A percentile compares a stretch with the other conserved stretches of the same genome.
phyloP scores from a whole-genome alignment of 805 yeast species.

The Hermanozyma aechmeae region DNA sequence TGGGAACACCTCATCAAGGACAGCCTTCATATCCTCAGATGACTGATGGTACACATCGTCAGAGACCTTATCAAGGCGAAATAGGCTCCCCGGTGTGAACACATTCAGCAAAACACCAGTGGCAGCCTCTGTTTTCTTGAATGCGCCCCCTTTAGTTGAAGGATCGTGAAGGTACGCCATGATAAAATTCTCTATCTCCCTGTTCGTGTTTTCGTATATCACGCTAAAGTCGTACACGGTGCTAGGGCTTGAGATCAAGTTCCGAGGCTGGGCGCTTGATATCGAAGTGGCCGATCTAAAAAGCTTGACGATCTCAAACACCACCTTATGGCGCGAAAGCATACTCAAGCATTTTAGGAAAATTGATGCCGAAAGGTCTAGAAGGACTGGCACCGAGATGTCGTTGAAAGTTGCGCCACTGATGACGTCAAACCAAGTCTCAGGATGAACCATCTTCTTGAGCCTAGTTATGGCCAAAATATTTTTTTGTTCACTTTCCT shows the following conservation, averaged over 20 bases:
- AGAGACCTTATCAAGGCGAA: no score
- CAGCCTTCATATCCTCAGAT: slow-evolving; percentile 21
- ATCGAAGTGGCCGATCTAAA: slow-evolving; percentile 16
- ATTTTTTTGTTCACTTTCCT: slow-evolving; percentile 53
- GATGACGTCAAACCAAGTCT: slow-evolving; percentile 13
- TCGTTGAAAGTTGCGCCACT: slow-evolving; percentile 32
- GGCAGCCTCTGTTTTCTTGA: no score
- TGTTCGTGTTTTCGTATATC: slow-evolving; percentile 22
- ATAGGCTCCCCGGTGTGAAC: no score
- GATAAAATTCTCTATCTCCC: slow-evolving; percentile 24
- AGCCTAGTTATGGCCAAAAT: slow-evolving; percentile 24
- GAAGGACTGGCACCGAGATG: slow-evolving; percentile 44
- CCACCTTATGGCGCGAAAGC: slow-evolving; percentile 60
- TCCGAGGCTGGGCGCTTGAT: neutral
- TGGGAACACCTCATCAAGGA: slow-evolving; percentile 59
- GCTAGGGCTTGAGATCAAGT: no score
- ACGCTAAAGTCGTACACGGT: slow-evolving; percentile 11
- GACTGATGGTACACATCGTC: no score
- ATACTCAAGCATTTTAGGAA: slow-evolving; percentile 55
- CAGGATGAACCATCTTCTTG: slow-evolving; percentile 21
- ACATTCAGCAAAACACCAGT: no score
- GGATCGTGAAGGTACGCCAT: slow-evolving; percentile 19
- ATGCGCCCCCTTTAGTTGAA: no score
- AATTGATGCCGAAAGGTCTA: slow-evolving; percentile 64
- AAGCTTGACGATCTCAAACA: slow-evolving; percentile 43